These are phyloP conservation scores for Agaricus bisporus DNA, from an alignment of 768 basidiomycete genomes.

Conservation along the genomic window DNA sequence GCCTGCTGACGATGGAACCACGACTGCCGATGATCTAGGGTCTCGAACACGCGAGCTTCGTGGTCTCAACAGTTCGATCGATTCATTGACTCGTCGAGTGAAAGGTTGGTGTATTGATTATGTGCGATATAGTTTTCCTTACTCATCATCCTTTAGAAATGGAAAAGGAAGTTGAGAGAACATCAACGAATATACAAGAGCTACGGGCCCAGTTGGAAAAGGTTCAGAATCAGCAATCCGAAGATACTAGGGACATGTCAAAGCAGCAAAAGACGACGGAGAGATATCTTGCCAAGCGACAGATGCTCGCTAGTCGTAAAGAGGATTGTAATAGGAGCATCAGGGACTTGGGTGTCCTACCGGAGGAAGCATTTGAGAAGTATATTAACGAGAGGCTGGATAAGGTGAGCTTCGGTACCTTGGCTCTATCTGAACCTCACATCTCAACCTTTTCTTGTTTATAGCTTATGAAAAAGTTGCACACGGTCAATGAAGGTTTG, in stretches of 20 bases:
- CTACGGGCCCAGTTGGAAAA: slow-evolving; percentile 61
- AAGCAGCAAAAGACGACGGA: slow-evolving; percentile 94
- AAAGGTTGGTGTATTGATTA: slow-evolving; percentile 36
- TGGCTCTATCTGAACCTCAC: background rate
- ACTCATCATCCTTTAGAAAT: slow-evolving; percentile 37
- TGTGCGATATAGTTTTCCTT: background rate
- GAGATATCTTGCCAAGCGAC: slow-evolving; percentile 87
- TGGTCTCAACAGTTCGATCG: slow-evolving; percentile 60
- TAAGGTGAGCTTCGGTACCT: slow-evolving; percentile 42
- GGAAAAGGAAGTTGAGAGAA: slow-evolving; percentile 68
- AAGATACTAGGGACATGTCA: slow-evolving; percentile 83
- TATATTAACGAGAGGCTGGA: slow-evolving; percentile 88
- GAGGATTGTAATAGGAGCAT: slow-evolving; percentile 96
- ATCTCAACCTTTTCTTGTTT: background rate
- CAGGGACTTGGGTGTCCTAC: slow-evolving; percentile 91
- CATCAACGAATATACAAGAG: slow-evolving; percentile 60
- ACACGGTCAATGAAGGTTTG: slow-evolving; percentile 83
- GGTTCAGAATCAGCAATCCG: slow-evolving; percentile 74
- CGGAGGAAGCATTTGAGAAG: slow-evolving; percentile 96
- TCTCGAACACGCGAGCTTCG: slow-evolving; percentile 63
- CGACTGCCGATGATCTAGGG: slow-evolving; percentile 63
- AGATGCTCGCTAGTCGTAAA: slow-evolving; percentile 76
- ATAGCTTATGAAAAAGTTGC: slow-evolving; percentile 91
- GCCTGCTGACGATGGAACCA: slow-evolving; percentile 42
- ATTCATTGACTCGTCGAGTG: slow-evolving; percentile 53